Evolutionary conservation across 768 basidiomycete genomes (phyloP), one percentile per base, ranked within the genome.

Genomic region (Phlebiopsis gigantea): DNA sequence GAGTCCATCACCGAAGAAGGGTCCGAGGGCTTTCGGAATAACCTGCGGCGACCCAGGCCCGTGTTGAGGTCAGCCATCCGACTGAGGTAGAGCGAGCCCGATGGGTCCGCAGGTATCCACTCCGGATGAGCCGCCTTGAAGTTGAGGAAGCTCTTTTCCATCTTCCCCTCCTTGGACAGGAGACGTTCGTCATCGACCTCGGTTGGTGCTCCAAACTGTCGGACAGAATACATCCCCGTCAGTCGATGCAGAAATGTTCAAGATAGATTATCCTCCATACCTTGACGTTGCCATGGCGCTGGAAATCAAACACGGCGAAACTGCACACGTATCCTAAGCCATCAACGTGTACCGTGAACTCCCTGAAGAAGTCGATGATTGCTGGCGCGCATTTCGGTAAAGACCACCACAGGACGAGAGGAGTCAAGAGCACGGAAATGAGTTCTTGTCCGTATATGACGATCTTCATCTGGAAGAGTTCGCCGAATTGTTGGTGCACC

Each of bases 271-370:
- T n/a, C n/a, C 15, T 19, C 69, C 79, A 51, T 53, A 89, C 88
- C 78, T 90, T 93, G 68, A 93, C 79, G 68, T 95, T 95, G 0
- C 94, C 93, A 60, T 97, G 93, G 55, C 93, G 75, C 73, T 93
- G 87, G 69, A 99, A 98, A 69, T 98, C 95, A 68, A 99, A 99
- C 58, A 96, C 95, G 2, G 97, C 97, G 70, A 98, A 99, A 55
- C 91, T 94, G 67, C 97, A 98, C 19, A 99, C 90, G 65, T 97
- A 96, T 4, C 97, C 97, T 1, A 97, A 80, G 0, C 95, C 93
- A 58, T 98, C 95, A 21, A 99, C 88, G 69, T 98, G 96, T 0
- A 99, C 88, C 0, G 93, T 89, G 68, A 98, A 99, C 70, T 98
- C 96, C 29, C 96, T 84, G 81, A 99, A 98, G 68, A 99, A 98